phyloP scores from a whole-genome alignment of 768 basidiomycete species.

The Hirschioporus abietinus region DNA sequence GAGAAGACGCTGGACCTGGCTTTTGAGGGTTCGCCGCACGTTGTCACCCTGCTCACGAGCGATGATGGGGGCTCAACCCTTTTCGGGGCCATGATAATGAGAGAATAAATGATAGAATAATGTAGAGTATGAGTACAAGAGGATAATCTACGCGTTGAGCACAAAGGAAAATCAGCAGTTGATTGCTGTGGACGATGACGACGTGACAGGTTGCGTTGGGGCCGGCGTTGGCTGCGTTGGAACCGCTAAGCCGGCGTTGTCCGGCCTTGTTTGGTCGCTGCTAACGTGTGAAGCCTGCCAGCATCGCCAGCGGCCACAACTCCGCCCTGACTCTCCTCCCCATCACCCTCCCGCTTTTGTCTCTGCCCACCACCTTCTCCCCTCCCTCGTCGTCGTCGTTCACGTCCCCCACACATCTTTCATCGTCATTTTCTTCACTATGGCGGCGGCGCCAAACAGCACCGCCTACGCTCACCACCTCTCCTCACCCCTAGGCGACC shows the following conservation, averaged over 20 bases:
- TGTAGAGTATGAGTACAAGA: not conserved
- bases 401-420: conserved; percentile 22
- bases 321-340: conserved; percentile 17
- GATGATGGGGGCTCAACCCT: conserved; percentile 1
- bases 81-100: not conserved
- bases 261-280: conserved; percentile 29
- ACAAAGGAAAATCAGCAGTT: not conserved
- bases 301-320: conserved; percentile 19
- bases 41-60: not conserved
- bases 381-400: conserved; percentile 18
- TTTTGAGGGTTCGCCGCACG: not conserved
- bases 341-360: conserved; percentile 13
- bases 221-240: conserved; percentile 1
- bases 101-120: not conserved
- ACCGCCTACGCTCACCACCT: conserved; percentile 20
- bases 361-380: conserved; percentile 12
- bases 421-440: conserved; percentile 28
- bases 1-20: not conserved
- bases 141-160: not conserved
- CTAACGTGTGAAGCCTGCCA: conserved; percentile 29
- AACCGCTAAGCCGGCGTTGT: conserved; percentile 25
- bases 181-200: conserved; percentile 1
- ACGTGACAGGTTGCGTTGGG: not conserved
- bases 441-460: conserved; percentile 22
- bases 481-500: conserved; percentile 31